Evolutionary conservation across 352 stramenopile genomes (phyloP).

Genomic region (Pythium chondricola): DNA sequence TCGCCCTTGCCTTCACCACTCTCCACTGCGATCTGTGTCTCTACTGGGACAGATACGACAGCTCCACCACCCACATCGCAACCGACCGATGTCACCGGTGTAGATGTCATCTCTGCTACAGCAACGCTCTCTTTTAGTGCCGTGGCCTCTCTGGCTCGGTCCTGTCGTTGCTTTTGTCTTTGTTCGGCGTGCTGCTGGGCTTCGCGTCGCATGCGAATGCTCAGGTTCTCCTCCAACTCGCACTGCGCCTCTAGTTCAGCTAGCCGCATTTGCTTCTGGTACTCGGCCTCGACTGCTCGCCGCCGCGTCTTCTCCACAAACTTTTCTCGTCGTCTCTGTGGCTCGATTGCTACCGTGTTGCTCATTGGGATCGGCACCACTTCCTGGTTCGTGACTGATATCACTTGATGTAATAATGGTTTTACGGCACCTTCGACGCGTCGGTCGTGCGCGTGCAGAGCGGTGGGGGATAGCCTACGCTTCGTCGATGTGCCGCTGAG

Average conservation of each 20-base stretch:
- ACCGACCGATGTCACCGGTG: too few relatives aligned
- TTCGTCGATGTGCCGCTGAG: too few relatives aligned
- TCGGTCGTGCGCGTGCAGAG: too few relatives aligned
- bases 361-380: neutral
- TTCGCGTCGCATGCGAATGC: constrained; percentile 45
- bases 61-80: too few relatives aligned
- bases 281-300: constrained; percentile 49
- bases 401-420: neutral
- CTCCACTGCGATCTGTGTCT: too few relatives aligned
- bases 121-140: too few relatives aligned
- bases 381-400: neutral
- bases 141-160: too few relatives aligned
- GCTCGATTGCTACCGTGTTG: constrained; percentile 2
- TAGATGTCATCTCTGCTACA: too few relatives aligned
- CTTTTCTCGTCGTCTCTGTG: constrained; percentile 13
- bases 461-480: too few relatives aligned
- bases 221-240: constrained; percentile 68
- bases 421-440: too few relatives aligned
- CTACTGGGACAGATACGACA: too few relatives aligned
- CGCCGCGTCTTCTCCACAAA: constrained; percentile 56
- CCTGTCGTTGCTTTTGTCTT: constrained; percentile 11
- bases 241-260: constrained; percentile 65
- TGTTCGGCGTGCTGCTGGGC: constrained; percentile 18
- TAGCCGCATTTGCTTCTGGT: constrained; percentile 61
- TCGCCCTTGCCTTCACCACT: too few relatives aligned